These are phyloP conservation scores for Blumeria graminis DNA, from an alignment of 2,329 filamentous ascomycete species.

Conservation along the genomic window DNA sequence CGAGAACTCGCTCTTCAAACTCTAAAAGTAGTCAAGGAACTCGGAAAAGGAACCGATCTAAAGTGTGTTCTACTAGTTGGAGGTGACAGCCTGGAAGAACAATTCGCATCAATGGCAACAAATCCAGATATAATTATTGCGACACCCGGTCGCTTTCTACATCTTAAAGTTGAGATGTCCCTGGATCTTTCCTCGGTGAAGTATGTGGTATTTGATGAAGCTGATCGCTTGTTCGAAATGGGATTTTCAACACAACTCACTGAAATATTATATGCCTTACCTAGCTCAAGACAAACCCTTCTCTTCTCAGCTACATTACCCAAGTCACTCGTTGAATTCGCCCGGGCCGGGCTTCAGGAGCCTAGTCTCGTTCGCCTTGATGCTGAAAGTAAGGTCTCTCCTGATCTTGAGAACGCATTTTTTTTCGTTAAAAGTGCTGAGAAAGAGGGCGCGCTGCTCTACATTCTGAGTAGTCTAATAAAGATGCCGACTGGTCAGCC, in stretches of 20 bases:
- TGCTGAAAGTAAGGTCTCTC: slow-evolving; percentile 85
- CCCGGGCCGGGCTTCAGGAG: slow-evolving; percentile 76
- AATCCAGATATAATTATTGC: slow-evolving; percentile 97
- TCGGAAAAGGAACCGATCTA: slow-evolving; percentile 72
- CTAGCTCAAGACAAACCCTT: slow-evolving; percentile 63
- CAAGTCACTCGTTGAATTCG: slow-evolving; percentile 87
- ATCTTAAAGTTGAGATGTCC: slow-evolving; percentile 91
- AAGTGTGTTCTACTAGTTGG: slow-evolving; percentile 79
- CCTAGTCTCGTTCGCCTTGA: slow-evolving; percentile 77
- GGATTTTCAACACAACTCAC: slow-evolving; percentile 83
- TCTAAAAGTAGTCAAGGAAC: slow-evolving; percentile 85
- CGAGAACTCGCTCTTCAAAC: slow-evolving; percentile 89
- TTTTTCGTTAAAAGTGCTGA: slow-evolving; percentile 82
- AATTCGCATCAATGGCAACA: slow-evolving; percentile 74
- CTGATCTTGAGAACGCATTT: slow-evolving; percentile 85
- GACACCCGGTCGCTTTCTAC: slow-evolving; percentile 84
- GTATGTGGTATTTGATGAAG: slow-evolving; percentile 95
- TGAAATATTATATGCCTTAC: slow-evolving; percentile 78
- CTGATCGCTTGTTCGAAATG: slow-evolving; percentile 94
- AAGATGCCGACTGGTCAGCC: slow-evolving; percentile 56
- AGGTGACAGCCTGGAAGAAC: slow-evolving; percentile 86
- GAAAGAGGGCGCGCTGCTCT: slow-evolving; percentile 77
- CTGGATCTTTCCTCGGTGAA: slow-evolving; percentile 73
- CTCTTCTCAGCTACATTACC: slow-evolving; percentile 90
- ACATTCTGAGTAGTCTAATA: slow-evolving; percentile 78